Percentiles rank a stretch among this genome's conserved stretches.
phyloP scores from a whole-genome alignment of 768 basidiomycete genomes.

The Gloeophyllum trabeum region DNA sequence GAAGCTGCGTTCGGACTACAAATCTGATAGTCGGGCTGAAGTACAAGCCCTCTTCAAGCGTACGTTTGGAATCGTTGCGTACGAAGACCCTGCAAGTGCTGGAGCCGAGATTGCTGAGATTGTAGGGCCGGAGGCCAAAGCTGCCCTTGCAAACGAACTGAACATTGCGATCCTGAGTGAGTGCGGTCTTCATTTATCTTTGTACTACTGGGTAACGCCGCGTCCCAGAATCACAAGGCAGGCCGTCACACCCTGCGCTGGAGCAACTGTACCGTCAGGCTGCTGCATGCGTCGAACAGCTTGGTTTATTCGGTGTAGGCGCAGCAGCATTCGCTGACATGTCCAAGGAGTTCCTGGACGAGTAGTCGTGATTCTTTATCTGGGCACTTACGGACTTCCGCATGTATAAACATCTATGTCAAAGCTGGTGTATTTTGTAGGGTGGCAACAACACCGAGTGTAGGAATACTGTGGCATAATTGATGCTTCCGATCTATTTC shows the following conservation, averaged over 20 bases:
- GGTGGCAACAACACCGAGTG: no score
- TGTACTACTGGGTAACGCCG: not conserved
- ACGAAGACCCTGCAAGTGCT: slow-evolving; percentile 58
- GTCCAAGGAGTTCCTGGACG: slow-evolving; percentile 59
- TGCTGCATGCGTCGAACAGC: slow-evolving; percentile 52
- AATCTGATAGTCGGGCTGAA: slow-evolving; percentile 46
- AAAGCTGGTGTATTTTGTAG: no score
- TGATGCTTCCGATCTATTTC: no score
- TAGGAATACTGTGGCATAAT: no score
- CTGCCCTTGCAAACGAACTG: slow-evolving; percentile 60
- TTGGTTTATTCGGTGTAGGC: slow-evolving; percentile 64
- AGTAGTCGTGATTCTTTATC: slow-evolving; percentile 14
- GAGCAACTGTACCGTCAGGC: slow-evolving; percentile 75
- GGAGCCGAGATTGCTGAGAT: slow-evolving; percentile 57
- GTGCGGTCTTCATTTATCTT: slow-evolving; percentile 13
- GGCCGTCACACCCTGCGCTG: slow-evolving; percentile 56
- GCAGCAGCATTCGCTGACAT: slow-evolving; percentile 77
- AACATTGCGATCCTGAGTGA: slow-evolving; percentile 77
- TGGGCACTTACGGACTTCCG: no score
- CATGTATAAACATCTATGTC: no score
- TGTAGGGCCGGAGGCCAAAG: slow-evolving; percentile 56
- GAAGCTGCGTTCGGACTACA: slow-evolving; percentile 56
- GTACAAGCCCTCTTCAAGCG: slow-evolving; percentile 59
- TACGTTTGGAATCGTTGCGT: slow-evolving; percentile 74
- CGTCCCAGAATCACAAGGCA: slow-evolving; percentile 62